Percentiles rank a stretch among this genome's conserved stretches.
Evolutionary conservation across 129 eudicot genomes (phyloP).

Genomic region (Tagetes erecta): DNA sequence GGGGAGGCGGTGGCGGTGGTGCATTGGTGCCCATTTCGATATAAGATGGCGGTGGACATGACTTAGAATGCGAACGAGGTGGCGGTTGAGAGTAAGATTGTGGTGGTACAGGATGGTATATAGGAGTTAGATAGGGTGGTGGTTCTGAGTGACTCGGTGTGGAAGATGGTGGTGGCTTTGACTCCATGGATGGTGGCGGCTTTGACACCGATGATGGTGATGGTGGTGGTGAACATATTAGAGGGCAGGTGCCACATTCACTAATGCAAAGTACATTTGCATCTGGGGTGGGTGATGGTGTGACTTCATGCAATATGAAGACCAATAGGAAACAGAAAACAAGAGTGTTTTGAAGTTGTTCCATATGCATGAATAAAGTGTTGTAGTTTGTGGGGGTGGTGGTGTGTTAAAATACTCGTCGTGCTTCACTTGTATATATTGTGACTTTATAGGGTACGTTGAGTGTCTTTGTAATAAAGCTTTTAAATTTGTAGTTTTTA

Average conservation of each 20-base stretch:
- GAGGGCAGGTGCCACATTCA: slow-evolving; percentile 76
- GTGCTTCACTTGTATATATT: slow-evolving; percentile 20
- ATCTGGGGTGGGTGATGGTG: slow-evolving; percentile 34
- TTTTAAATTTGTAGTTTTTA: slow-evolving; percentile 18
- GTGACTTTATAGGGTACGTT: slow-evolving; percentile 36
- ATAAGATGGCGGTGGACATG: slow-evolving; percentile 52
- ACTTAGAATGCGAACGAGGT: slow-evolving; percentile 22
- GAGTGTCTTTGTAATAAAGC: slow-evolving; percentile 24
- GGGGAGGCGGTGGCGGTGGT: slow-evolving; percentile 44
- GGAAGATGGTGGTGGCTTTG: slow-evolving; percentile 37
- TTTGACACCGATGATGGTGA: slow-evolving; percentile 23
- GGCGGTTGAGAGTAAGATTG: slow-evolving; percentile 29
- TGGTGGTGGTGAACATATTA: slow-evolving; percentile 74
- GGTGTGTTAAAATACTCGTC: slow-evolving; percentile 27
- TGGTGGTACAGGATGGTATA: slow-evolving; percentile 35
- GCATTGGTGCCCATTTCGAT: slow-evolving; percentile 27
- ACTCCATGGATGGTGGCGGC: slow-evolving; percentile 29
- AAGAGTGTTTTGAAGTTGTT: slow-evolving; percentile 16
- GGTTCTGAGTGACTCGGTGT: slow-evolving; percentile 33
- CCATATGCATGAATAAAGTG: slow-evolving; percentile 27
- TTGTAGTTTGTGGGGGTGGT: slow-evolving; percentile 23
- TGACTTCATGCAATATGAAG: slow-evolving; percentile 23
- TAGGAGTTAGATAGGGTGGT: slow-evolving; percentile 42
- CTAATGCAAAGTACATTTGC: slow-evolving; percentile 55
- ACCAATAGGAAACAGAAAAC: slow-evolving; percentile 22